Evolutionary conservation across 2,329 filamentous ascomycete genomes (phyloP), one percentile per base, ranked within the genome.

Genomic region (Fonsecaea erecta): DNA sequence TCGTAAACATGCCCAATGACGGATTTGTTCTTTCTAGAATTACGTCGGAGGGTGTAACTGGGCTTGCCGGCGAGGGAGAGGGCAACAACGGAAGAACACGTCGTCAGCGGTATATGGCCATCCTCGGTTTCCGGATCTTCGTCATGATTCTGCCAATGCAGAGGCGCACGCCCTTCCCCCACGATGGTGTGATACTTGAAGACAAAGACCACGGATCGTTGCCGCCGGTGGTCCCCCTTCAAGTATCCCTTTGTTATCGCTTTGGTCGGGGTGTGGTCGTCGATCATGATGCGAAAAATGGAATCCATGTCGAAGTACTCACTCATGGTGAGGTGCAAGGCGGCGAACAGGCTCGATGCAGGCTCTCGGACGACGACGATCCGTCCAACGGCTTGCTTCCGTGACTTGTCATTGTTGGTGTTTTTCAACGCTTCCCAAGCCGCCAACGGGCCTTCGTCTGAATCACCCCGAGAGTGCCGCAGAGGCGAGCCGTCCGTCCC

Each of bases 161-260:
- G 84, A 0, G 87, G 86, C 34, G 80, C 78, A 46, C 86, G 81
- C 3, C 81, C 82, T 3, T 84, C 79, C 1, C 82, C 83, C 12
- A 88, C 81, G 6, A 88, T 79, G 4, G 86, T 88, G 71, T 87
- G 88, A 72, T 88, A 89, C 69, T 88, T 87, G 73, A 89, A 88
- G 48, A 81, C 84, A 72, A 89, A 88, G 68, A 87, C 83, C 73
- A 88, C 87, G 7, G 82, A 84, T 6, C 83, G 78, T 69, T 85
- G 85, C 12, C 81, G 82, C 7, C 83, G 76, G 3, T 76, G 71
- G 30, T 82, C 77, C 1, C 74, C 67, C 16, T 78, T 74, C 59
- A 77, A 86, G n/a, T 83, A 81, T 28, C 84, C 79, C 65, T 83
- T 77, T 76, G 84, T 81, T 63, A 83, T 79, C 8, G 84, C 82